These are phyloP conservation scores for Candida boleticola DNA, from an alignment of 805 yeast species.

Conservation along the genomic window DNA sequence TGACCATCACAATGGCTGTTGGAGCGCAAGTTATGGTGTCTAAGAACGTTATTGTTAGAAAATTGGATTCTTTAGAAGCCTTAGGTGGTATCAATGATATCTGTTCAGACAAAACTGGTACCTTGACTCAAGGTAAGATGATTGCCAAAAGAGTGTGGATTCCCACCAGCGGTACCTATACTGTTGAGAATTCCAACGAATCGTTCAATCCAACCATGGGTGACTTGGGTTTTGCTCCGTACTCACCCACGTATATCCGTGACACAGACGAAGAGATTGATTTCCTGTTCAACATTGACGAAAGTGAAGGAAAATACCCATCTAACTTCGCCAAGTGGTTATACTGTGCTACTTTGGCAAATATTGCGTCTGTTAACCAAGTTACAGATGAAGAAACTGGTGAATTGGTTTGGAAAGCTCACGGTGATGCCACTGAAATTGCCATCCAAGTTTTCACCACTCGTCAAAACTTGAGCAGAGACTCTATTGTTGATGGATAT, in stretches of 20 bases:
- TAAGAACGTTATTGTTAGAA: conserved; percentile 35
- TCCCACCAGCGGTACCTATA: conserved; percentile 32
- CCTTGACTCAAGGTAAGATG: conserved; percentile 39
- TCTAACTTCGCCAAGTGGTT: conserved; percentile 22
- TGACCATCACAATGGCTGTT: conserved; percentile 41
- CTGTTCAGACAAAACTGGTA: conserved; percentile 42
- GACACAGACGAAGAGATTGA: conserved; percentile 35
- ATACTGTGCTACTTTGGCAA: conserved; percentile 36
- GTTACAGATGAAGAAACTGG: conserved; percentile 26
- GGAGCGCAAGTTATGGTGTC: conserved; percentile 39
- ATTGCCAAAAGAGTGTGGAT: conserved; percentile 36
- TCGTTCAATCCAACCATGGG: conserved; percentile 41
- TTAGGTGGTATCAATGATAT: conserved; percentile 39
- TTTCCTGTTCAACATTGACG: conserved; percentile 27
- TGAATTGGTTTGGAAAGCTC: conserved; percentile 37
- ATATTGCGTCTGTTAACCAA: conserved; percentile 38
- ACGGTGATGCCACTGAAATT: conserved; percentile 86
- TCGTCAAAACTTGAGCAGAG: conserved; percentile 53
- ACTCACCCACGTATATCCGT: conserved; percentile 27
- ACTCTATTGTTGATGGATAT: conserved; percentile 36
- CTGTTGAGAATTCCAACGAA: conserved; percentile 31
- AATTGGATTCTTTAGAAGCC: conserved; percentile 37
- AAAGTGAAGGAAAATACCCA: conserved; percentile 19
- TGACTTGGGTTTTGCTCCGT: conserved; percentile 30
- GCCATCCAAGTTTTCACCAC: conserved; percentile 79